Evolutionary conservation across 2,329 filamentous ascomycete species (phyloP), one percentile per base, ranked within the genome.

Genomic region (Fusarium sp.): DNA sequence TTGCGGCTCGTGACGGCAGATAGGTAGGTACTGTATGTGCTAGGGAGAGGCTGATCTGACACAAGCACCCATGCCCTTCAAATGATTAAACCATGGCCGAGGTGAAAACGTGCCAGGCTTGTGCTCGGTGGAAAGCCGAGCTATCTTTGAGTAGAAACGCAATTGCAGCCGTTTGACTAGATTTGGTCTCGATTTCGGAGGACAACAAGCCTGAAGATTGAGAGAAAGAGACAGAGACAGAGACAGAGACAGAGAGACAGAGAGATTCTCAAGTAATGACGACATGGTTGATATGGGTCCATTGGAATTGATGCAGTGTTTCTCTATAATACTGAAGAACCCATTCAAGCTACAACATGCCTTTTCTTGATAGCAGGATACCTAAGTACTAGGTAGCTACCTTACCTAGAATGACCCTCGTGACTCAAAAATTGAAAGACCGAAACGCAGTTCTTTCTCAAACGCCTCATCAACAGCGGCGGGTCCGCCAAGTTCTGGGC

Each of bases 91-190:
- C 54, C 42, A 71, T 61, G 73, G 55, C 74, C 74, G 74, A 76
- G 72, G 74, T 68, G 70, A 63, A 65, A 35, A 31, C 30, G n/a
- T 38, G 35, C 44, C 31, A 64, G 51, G 59, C 60, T 63, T 51
- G 55, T 65, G 70, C 63, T 75, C 73, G 73, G 73, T 62, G 55
- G 72, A 62, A 68, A 44, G 61, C 73, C 73, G 73, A 75, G 71
- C 64, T 63, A 70, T n/a, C n/a, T n/a, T n/a, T n/a, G 51, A 35
- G 30, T 33, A 28, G 26, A 54, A 28, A 55, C 33, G 33, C 31
- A 42, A 26, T 38, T 42, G n/a, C 35, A 33, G 28, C 41, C 35
- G 16, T 41, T 31, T 41, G n/a, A n/a, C n/a, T n/a, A 41, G 14
- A 58, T 42, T 35, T 57, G 51, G 64, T 48, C 31, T 45, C 35